phyloP scores from a whole-genome alignment of 768 basidiomycete species.

The Termitomyces sp. region DNA sequence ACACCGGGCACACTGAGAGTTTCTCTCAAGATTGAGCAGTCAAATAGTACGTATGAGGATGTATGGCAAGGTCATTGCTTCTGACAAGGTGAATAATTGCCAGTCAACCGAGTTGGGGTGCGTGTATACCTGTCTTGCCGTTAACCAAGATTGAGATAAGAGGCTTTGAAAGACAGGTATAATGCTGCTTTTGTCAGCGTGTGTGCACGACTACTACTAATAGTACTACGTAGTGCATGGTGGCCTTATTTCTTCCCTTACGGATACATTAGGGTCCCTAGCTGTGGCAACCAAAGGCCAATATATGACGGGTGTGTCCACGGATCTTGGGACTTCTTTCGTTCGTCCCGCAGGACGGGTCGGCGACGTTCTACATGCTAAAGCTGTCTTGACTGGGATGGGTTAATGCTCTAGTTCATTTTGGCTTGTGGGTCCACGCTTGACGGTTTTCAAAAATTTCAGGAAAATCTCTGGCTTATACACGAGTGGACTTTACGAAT shows the following conservation, averaged over 20 bases:
- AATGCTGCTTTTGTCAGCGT: not conserved
- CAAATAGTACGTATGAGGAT: constrained; percentile 51
- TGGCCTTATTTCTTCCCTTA: constrained; percentile 74
- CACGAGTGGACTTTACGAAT: constrained; percentile 70
- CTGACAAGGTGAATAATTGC: not conserved
- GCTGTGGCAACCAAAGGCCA: constrained; percentile 80
- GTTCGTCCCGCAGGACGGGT: constrained; percentile 68
- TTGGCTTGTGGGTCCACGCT: not conserved
- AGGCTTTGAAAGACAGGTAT: constrained; percentile 30
- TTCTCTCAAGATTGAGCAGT: constrained; percentile 66
- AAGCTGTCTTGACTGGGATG: constrained; percentile 62
- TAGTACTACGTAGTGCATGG: constrained; percentile 51
- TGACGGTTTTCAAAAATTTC: not conserved
- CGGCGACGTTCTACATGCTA: constrained; percentile 63
- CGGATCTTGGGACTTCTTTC: constrained; percentile 76
- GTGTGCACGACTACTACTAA: not conserved
- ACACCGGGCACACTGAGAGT: constrained; percentile 68
- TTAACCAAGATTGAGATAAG: constrained; percentile 2
- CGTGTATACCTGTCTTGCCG: constrained; percentile 15
- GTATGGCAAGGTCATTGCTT: not conserved
- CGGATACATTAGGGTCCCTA: constrained; percentile 80
- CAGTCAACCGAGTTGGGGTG: constrained; percentile 83
- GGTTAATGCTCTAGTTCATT: constrained; percentile 32
- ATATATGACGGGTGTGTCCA: constrained; percentile 85
- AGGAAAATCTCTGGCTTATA: constrained; percentile 81